Conservation (phyloP, 148 eudicot genomes). For the Rhododendron kiyosumense region DNA sequence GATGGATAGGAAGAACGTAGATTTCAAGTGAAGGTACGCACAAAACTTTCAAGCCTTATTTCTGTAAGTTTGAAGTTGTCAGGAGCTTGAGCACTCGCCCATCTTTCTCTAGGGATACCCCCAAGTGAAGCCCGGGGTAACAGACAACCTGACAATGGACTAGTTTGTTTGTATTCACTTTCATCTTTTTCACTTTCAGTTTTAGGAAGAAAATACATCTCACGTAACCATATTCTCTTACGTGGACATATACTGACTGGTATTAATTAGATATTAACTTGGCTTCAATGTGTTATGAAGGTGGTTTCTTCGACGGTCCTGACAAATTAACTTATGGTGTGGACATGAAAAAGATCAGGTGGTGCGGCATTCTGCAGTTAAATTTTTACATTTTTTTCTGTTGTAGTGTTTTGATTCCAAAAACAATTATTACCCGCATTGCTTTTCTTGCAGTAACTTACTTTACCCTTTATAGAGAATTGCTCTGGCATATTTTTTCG, state of each 20-base stretch:
- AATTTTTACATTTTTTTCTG: conserved; percentile 7
- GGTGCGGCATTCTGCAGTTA: conserved; percentile 98
- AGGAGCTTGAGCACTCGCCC: neutral
- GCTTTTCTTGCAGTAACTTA: neutral
- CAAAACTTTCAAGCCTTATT: neutral
- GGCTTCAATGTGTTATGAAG: conserved; percentile 27
- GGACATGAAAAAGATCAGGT: conserved; percentile 72
- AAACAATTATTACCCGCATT: neutral
- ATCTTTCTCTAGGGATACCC: neutral
- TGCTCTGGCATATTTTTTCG: conserved; percentile 76
- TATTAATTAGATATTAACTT: neutral
- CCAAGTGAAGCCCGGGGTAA: neutral
- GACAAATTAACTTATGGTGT: conserved; percentile 79
- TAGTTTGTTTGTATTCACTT: neutral
- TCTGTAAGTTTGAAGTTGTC: neutral
- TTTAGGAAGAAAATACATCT: neutral
- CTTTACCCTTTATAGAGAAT: conserved; percentile 57
- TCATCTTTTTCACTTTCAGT: neutral
- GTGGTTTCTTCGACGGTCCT: conserved; percentile 83
- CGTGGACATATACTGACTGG: neutral
- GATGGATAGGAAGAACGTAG: neutral
- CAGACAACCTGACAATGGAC: neutral
- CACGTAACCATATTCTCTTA: neutral
- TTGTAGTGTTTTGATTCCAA: neutral
- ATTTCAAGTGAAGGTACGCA: neutral